These are phyloP conservation scores for Lodderomyces jiufengensis DNA, from an alignment of 1,139 yeast species.

Conservation along the genomic window DNA sequence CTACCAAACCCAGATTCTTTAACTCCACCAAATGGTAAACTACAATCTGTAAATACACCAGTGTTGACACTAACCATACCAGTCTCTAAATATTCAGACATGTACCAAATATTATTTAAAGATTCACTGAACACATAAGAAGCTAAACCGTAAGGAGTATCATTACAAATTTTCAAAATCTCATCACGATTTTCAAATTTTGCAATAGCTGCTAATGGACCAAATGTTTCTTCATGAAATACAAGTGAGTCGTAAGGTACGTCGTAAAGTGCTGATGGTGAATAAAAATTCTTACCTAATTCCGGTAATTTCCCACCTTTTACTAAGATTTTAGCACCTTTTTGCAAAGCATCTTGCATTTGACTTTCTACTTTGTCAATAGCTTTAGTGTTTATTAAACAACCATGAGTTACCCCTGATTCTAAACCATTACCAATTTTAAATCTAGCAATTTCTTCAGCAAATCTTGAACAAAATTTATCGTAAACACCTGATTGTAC, in stretches of 20 bases:
- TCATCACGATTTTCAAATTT: conserved; percentile 40
- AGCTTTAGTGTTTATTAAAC: conserved; percentile 40
- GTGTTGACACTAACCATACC: conserved; percentile 50
- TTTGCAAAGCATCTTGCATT: conserved; percentile 37
- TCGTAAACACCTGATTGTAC: conserved; percentile 71
- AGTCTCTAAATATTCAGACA: conserved; percentile 39
- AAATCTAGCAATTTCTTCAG: conserved; percentile 29
- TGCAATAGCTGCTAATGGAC: conserved; percentile 44
- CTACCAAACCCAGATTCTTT: conserved; percentile 49
- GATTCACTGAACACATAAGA: conserved; percentile 41
- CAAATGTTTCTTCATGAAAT: conserved; percentile 43
- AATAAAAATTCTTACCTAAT: conserved; percentile 37
- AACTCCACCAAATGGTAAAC: conserved; percentile 49
- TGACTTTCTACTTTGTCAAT: conserved; percentile 39
- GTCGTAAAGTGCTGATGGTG: conserved; percentile 38
- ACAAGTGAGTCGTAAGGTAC: conserved; percentile 41
- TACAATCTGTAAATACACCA: conserved; percentile 45
- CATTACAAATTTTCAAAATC: conserved; percentile 36
- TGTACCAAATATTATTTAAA: conserved; percentile 55
- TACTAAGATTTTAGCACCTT: conserved; percentile 41
- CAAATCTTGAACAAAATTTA: conserved; percentile 38
- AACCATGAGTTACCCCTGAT: conserved; percentile 43
- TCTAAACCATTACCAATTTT: conserved; percentile 45
- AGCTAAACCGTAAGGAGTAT: conserved; percentile 43
- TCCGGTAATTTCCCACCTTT: conserved; percentile 40